Conservation (phyloP, 345 rosid genomes). For the Heritiera fomes region DNA sequence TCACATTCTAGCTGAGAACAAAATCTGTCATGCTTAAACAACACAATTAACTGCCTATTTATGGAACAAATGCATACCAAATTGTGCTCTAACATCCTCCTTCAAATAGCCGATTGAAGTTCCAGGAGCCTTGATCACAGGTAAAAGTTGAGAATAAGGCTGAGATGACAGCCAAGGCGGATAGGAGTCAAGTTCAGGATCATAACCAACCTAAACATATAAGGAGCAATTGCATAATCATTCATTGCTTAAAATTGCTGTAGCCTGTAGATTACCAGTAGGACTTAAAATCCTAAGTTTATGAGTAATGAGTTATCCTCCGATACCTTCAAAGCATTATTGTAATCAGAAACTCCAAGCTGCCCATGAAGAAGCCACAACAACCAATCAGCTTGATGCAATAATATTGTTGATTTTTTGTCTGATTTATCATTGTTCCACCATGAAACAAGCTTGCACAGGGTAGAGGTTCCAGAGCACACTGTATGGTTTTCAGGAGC, state of each 20-base stretch:
- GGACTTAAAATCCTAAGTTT: constrained; percentile 1
- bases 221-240: neutral
- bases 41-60: neutral
- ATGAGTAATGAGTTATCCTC: neutral
- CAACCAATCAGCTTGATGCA: constrained; percentile 98
- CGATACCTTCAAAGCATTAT: constrained; percentile 81
- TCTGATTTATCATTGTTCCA: constrained; percentile 53
- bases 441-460: constrained; percentile 94
- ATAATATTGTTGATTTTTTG: constrained; percentile 53
- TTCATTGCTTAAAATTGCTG: neutral
- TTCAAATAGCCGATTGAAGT: constrained; percentile 60
- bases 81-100: constrained; percentile 54
- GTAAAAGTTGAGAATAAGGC: constrained; percentile 74
- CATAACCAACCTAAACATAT: constrained; percentile 75
- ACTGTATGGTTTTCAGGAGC: constrained; percentile 92
- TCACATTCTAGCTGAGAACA: neutral
- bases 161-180: constrained; percentile 84
- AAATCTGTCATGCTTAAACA: neutral
- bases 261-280: neutral
- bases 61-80: constrained; percentile 41
- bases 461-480: constrained; percentile 81
- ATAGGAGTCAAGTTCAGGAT: constrained; percentile 82
- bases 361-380: constrained; percentile 88
- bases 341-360: constrained; percentile 91
- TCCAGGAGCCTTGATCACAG: constrained; percentile 79